A percentile compares a stretch with the other conserved stretches of the same genome.
These are phyloP conservation scores for Fennellomyces sp. DNA, from an alignment of 371 early-diverging fungal species.

Conservation along the genomic window DNA sequence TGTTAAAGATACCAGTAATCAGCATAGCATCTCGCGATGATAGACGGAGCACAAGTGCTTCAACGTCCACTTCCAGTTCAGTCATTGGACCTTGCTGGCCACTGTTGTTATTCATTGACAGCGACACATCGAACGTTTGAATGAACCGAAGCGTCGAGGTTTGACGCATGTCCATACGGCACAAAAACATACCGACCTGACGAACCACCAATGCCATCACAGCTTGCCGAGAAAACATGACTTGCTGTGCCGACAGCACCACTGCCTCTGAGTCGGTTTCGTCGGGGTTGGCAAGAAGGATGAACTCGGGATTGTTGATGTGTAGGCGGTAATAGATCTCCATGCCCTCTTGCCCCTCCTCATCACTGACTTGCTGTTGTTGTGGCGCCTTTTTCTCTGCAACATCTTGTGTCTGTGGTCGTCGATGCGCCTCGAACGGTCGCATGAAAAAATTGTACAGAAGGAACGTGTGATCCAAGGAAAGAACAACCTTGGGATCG, in stretches of 20 bases:
- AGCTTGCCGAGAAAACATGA: conserved; percentile 79
- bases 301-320: conserved; percentile 84
- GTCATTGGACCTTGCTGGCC: conserved; percentile 19
- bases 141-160: conserved; percentile 85
- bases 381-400: neutral
- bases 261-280: conserved; percentile 83
- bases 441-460: conserved; percentile 71
- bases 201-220: conserved; percentile 75
- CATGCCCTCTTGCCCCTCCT: conserved; percentile 22
- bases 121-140: conserved; percentile 83
- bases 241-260: conserved; percentile 77
- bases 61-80: conserved; percentile 60
- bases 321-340: conserved; percentile 72
- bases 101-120: conserved; percentile 71
- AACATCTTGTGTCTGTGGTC: neutral
- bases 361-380: neutral
- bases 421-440: conserved; percentile 40
- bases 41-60: conserved; percentile 69
- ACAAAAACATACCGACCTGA: conserved; percentile 90
- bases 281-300: conserved; percentile 84
- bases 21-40: conserved; percentile 87
- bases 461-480: conserved; percentile 82
- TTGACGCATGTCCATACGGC: conserved; percentile 84
- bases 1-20: conserved; percentile 82
- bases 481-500: conserved; percentile 82